phyloP scores from a whole-genome alignment of 495 filamentous ascomycete species.

The Xylaria flabelliformis region DNA sequence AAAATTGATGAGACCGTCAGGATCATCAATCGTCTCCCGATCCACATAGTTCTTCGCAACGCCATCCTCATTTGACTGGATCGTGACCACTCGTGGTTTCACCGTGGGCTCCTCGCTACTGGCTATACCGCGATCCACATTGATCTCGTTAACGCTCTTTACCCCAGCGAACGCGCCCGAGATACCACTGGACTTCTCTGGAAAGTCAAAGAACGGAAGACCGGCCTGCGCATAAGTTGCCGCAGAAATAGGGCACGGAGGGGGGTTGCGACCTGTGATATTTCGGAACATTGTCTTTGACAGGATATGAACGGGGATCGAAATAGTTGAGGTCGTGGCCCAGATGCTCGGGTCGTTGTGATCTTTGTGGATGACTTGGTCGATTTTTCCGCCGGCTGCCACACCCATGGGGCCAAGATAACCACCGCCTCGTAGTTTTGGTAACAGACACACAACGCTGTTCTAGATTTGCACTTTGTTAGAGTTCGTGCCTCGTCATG shows the following conservation, averaged over 20 bases:
- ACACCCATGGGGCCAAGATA: constrained; percentile 38
- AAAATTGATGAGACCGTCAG: constrained; percentile 22
- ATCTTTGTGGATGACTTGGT: constrained; percentile 43
- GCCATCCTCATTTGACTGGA: neutral
- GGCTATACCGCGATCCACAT: constrained; percentile 20
- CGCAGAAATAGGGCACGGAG: constrained; percentile 45
- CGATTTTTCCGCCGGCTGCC: constrained; percentile 46
- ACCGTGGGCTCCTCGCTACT: constrained; percentile 12
- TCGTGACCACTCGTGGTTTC: constrained; percentile 14
- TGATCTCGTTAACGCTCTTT: constrained; percentile 38
- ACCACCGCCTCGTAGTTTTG: neutral
- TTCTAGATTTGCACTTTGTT: no score
- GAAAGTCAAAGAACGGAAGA: constrained; percentile 48
- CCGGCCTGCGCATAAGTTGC: constrained; percentile 40
- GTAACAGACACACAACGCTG: neutral
- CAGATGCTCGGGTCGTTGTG: constrained; percentile 32
- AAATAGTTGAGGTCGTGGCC: constrained; percentile 40
- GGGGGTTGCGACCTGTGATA: constrained; percentile 43
- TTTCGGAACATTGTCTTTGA: constrained; percentile 41
- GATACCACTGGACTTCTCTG: constrained; percentile 36
- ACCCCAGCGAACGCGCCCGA: constrained; percentile 29
- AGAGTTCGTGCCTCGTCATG: no score
- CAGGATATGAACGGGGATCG: constrained; percentile 54
- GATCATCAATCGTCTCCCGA: constrained; percentile 22
- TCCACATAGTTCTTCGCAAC: constrained; percentile 10